A percentile compares a stretch with the other conserved stretches of the same genome.
These are phyloP conservation scores for Plasmopara viticola DNA, from an alignment of 352 stramenopile genomes.

Conservation along the genomic window DNA sequence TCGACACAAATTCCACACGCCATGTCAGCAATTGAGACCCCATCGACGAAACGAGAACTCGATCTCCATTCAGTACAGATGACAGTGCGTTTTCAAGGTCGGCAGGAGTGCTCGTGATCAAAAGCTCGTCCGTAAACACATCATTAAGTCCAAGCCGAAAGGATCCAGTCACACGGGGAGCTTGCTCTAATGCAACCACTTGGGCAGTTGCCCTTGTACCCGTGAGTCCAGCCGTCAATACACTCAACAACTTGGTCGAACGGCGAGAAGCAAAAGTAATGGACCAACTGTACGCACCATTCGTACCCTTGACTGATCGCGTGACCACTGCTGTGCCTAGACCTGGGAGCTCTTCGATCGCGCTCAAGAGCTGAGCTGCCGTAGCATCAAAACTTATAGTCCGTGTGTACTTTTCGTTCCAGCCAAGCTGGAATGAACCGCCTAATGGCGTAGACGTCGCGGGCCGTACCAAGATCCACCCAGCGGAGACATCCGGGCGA, in stretches of 20 bases:
- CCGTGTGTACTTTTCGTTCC: constrained; percentile 27
- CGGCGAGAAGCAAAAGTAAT: neutral
- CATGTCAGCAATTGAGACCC: neutral
- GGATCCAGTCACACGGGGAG: neutral
- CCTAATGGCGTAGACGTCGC: constrained; percentile 25
- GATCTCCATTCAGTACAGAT: neutral
- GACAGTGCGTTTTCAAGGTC: neutral
- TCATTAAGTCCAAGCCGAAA: neutral
- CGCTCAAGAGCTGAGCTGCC: neutral
- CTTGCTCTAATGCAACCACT: neutral
- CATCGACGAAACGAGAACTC: neutral
- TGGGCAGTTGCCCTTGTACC: constrained; percentile 1
- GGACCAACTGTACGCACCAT: neutral
- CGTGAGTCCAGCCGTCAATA: neutral
- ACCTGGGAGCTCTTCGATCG: neutral
- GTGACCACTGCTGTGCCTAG: neutral
- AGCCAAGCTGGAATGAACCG: constrained; percentile 32
- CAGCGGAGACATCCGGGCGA: constrained; percentile 21
- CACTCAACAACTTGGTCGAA: neutral
- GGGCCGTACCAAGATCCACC: constrained; percentile 23
- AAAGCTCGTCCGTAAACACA: neutral
- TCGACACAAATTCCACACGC: neutral
- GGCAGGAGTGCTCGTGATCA: neutral
- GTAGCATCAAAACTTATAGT: constrained; percentile 35
- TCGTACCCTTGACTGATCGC: neutral